These are phyloP conservation scores for Corymbia citriodora DNA, from an alignment of 441 rosid genomes.

Conservation along the genomic window DNA sequence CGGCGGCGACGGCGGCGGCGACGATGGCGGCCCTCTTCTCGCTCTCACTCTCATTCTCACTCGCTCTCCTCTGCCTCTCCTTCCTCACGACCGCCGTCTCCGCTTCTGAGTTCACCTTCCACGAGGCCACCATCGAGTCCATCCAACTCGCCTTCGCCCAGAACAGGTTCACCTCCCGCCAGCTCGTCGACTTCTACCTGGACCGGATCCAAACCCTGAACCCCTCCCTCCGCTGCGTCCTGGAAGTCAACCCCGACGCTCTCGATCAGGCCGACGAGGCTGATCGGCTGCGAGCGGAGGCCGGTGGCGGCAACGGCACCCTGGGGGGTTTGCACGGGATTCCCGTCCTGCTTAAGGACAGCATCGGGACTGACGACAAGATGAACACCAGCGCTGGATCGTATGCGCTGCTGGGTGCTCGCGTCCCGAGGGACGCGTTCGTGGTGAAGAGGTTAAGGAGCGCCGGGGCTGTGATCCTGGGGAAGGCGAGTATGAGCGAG, in stretches of 20 bases:
- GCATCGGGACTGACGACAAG: constrained; percentile 10
- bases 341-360: constrained; percentile 16
- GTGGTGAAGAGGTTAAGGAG: constrained; percentile 15
- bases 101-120: neutral
- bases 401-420: constrained; percentile 12
- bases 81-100: neutral
- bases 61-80: neutral
- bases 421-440: constrained; percentile 3
- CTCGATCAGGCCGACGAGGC: constrained; percentile 24
- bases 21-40: neutral
- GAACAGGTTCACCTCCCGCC: constrained; percentile 7
- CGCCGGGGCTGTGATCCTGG: constrained; percentile 15
- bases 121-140: neutral
- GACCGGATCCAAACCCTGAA: constrained; percentile 19
- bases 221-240: constrained; percentile 21
- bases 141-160: constrained; percentile 9
- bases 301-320: neutral
- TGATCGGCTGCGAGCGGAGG: constrained; percentile 7
- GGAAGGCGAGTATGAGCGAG: constrained; percentile 16
- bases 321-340: constrained; percentile 2
- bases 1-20: neutral
- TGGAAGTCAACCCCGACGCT: constrained; percentile 31
- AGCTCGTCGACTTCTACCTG: constrained; percentile 23
- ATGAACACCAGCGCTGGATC: constrained; percentile 11
- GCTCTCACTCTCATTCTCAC: neutral